Conservation (phyloP, 805 yeast species). For the Candida dendrica region DNA sequence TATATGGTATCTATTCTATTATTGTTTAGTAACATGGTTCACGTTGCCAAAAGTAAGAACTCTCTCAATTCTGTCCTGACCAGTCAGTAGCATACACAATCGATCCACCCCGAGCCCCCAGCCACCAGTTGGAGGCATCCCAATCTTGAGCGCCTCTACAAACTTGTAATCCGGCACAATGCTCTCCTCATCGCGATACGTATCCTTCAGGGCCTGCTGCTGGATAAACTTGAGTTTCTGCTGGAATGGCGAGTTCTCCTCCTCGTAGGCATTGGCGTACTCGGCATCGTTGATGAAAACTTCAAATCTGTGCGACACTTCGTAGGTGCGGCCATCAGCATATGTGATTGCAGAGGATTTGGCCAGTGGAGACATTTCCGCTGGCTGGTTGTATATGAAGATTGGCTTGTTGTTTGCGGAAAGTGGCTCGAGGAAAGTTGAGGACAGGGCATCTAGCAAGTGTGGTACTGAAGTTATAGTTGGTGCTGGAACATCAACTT, state of each 20-base stretch:
- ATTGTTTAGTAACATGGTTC: conserved; percentile 63
- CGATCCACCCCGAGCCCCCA: conserved; percentile 96
- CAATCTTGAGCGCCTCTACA: conserved; percentile 78
- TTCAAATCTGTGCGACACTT: conserved; percentile 70
- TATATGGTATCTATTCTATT: conserved; percentile 1
- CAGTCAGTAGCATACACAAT: conserved; percentile 70
- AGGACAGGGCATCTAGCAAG: conserved; percentile 58
- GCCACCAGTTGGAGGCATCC: conserved; percentile 97
- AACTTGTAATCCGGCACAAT: conserved; percentile 67
- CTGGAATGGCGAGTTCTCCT: conserved; percentile 78
- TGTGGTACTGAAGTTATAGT: conserved; percentile 43
- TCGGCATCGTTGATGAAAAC: conserved; percentile 75
- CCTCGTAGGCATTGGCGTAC: conserved; percentile 90
- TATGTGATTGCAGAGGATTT: conserved; percentile 42
- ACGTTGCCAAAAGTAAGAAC: conserved; percentile 72
- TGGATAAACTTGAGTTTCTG: conserved; percentile 57
- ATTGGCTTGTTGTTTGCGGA: conserved; percentile 49
- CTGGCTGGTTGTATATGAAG: conserved; percentile 77
- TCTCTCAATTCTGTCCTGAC: conserved; percentile 58
- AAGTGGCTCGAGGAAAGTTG: conserved; percentile 55
- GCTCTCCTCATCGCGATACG: conserved; percentile 51
- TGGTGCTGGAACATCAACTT: conserved; percentile 22
- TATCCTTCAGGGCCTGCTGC: conserved; percentile 45
- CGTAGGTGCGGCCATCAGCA: conserved; percentile 24
- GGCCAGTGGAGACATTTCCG: conserved; percentile 79